phyloP scores from a whole-genome alignment of 805 yeast species.

The Blastobotrys chiropterorum region DNA sequence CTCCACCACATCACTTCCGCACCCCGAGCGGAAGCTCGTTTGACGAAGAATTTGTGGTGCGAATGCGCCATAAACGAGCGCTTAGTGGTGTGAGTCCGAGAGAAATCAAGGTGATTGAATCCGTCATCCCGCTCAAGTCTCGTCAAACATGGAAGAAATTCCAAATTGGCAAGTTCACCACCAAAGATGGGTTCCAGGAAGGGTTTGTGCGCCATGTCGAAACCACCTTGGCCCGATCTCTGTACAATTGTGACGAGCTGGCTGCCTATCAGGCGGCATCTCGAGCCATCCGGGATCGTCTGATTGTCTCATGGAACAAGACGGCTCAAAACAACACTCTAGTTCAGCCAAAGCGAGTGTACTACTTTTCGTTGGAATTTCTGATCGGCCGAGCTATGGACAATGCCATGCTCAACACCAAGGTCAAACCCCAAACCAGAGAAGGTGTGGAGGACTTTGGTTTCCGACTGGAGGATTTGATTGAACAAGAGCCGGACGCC shows the following conservation, averaged over 20 bases:
- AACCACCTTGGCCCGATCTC: conserved; percentile 81
- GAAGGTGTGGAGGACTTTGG: conserved; percentile 67
- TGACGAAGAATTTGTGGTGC: conserved; percentile 5
- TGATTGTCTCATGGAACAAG: conserved; percentile 83
- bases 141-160: conserved; percentile 73
- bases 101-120: conserved; percentile 77
- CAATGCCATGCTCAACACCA: conserved; percentile 81
- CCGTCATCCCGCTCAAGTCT: conserved; percentile 71
- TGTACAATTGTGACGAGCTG: conserved; percentile 85
- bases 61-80: conserved; percentile 44
- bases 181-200: conserved; percentile 54
- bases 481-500: conserved; percentile 87
- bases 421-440: conserved; percentile 53
- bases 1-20: neutral
- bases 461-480: conserved; percentile 77
- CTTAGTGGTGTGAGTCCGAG: conserved; percentile 88
- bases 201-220: conserved; percentile 82
- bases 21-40: neutral
- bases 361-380: conserved; percentile 81
- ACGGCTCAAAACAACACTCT: conserved; percentile 87
- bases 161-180: conserved; percentile 45
- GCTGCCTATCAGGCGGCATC: conserved; percentile 93
- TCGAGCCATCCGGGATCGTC: conserved; percentile 66
- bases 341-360: conserved; percentile 77
- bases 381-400: conserved; percentile 94